Percentiles rank a stretch among this genome's conserved stretches.
These are phyloP conservation scores for Ampelomyces quisqualis DNA, from an alignment of 2,329 filamentous ascomycete species.

Conservation along the genomic window DNA sequence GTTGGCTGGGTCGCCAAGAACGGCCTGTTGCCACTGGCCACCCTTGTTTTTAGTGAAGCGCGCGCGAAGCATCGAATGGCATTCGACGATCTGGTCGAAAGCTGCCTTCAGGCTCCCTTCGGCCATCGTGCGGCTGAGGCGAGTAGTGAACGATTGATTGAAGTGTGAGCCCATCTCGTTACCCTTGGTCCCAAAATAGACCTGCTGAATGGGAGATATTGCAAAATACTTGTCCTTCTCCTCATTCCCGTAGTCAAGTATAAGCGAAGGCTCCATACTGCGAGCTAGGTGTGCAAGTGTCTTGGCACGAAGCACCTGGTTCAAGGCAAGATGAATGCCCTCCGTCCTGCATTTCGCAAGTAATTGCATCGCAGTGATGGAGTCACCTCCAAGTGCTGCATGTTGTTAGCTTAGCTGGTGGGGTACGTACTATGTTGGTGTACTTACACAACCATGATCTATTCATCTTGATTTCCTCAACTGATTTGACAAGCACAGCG, in stretches of 20 bases:
- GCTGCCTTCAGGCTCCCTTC: constrained; percentile 20
- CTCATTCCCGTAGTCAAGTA: constrained; percentile 15
- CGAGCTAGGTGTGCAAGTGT: constrained; percentile 33
- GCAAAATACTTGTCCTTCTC: constrained; percentile 39
- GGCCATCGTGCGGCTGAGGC: constrained; percentile 33
- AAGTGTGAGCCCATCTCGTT: constrained; percentile 43
- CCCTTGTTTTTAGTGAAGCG: constrained; percentile 21
- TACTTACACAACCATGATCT: constrained; percentile 36
- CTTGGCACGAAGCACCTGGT: constrained; percentile 38
- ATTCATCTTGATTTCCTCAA: constrained; percentile 26
- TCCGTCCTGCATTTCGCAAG: constrained; percentile 35
- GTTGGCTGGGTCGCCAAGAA: constrained; percentile 8
- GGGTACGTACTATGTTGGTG: neutral
- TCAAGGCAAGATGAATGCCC: constrained; percentile 33
- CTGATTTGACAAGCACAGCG: constrained; percentile 44
- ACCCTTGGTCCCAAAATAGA: constrained; percentile 44
- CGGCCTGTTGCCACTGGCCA: constrained; percentile 27
- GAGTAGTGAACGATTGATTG: constrained; percentile 50
- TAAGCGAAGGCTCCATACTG: constrained; percentile 12
- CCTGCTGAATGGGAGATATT: constrained; percentile 49
- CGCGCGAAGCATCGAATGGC: constrained; percentile 40
- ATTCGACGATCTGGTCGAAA: constrained; percentile 27
- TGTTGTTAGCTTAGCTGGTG: constrained; percentile 6
- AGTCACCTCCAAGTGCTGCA: constrained; percentile 36
- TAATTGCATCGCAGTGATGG: constrained; percentile 38